Conservation (phyloP, 331 rosid genomes). For the Malus hybrid region DNA sequence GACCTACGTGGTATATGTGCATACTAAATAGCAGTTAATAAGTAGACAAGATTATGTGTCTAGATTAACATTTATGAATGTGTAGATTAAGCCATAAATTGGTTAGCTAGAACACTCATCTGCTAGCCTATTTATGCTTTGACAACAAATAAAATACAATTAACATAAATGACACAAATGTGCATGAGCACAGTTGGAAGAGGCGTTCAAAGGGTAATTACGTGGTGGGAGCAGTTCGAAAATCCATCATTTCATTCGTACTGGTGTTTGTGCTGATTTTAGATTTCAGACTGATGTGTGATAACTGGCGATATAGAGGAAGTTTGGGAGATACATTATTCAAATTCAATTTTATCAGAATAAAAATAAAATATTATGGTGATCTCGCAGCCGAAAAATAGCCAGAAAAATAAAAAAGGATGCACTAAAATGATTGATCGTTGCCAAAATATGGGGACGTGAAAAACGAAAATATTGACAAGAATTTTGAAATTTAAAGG, state of each 20-base stretch:
- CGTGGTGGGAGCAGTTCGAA: not conserved
- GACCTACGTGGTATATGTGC: not conserved
- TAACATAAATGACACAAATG: not conserved
- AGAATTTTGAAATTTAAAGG: not conserved
- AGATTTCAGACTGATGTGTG: not conserved
- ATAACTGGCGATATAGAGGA: not conserved
- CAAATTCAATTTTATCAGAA: not conserved
- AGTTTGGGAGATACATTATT: not conserved
- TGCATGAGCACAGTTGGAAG: not conserved
- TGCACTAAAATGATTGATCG: not conserved
- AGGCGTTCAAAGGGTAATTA: not conserved
- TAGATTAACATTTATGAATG: not conserved
- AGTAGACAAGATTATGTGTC: not conserved
- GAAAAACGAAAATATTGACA: not conserved
- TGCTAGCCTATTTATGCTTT: not conserved
- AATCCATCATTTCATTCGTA: not conserved
- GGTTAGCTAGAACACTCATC: not conserved
- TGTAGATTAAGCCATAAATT: not conserved
- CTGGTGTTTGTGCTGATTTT: not conserved
- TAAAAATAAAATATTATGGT: not conserved
- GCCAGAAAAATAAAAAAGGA: not conserved
- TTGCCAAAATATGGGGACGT: not conserved
- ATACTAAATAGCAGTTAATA: not conserved
- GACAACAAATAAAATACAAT: not conserved
- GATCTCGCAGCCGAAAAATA: not conserved